Evolutionary conservation across 1,284 basidiomycete genomes (phyloP).

Genomic region (Schizopora paradoxa): DNA sequence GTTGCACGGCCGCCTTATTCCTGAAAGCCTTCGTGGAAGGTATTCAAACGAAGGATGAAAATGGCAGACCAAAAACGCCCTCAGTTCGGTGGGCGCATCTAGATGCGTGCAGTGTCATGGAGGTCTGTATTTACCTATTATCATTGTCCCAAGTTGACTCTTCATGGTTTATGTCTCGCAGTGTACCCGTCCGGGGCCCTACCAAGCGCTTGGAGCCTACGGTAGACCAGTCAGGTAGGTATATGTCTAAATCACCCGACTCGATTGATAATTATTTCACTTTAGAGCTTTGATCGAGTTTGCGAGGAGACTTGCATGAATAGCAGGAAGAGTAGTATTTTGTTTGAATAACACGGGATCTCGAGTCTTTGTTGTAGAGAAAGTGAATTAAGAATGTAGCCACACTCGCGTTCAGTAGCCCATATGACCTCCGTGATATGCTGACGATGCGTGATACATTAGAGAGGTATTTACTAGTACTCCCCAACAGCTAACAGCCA

Average conservation of each 20-base stretch:
- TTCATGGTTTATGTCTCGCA: neutral
- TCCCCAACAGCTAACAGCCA: too few species aligned
- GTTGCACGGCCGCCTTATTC: constrained; percentile 83
- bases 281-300: constrained; percentile 29
- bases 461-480: too few species aligned
- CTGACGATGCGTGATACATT: too few species aligned
- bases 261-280: neutral
- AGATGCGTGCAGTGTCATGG: constrained; percentile 83
- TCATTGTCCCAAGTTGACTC: neutral
- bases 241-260: neutral
- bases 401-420: too few species aligned
- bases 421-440: too few species aligned
- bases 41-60: constrained; percentile 43
- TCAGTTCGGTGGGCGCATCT: constrained; percentile 72
- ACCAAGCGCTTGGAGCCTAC: constrained; percentile 72
- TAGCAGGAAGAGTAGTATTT: neutral
- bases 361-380: too few species aligned
- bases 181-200: constrained; percentile 43
- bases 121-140: constrained; percentile 33
- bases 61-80: constrained; percentile 42
- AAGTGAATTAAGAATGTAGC: too few species aligned
- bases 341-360: too few species aligned
- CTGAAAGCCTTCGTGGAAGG: constrained; percentile 70
- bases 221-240: constrained; percentile 59
- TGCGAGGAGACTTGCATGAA: constrained; percentile 26